These are phyloP conservation scores for Pseudoperonospora humuli DNA, from an alignment of 352 stramenopile genomes.

Conservation along the genomic window DNA sequence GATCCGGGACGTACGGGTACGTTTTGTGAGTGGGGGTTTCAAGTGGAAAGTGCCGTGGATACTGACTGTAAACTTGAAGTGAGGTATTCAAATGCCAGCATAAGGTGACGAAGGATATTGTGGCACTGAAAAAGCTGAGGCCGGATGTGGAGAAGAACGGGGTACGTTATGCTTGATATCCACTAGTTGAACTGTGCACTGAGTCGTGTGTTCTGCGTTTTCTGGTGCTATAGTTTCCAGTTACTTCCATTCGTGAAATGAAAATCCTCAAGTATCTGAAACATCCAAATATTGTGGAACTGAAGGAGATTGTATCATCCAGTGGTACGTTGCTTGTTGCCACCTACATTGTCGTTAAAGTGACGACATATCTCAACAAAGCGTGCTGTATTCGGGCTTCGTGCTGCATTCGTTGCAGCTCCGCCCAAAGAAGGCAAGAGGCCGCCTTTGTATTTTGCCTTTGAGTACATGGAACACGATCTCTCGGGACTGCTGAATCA, in stretches of 20 bases:
- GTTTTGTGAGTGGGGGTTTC: conserved; percentile 6
- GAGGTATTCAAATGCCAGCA: conserved; percentile 87
- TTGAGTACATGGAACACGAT: conserved; percentile 86
- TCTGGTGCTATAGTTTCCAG: conserved; percentile 67
- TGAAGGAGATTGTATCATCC: conserved; percentile 93
- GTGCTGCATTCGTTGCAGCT: conserved; percentile 23
- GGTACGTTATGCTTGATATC: conserved; percentile 35
- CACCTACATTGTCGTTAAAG: background rate
- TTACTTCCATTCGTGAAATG: conserved; percentile 96
- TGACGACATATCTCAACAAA: conserved; percentile 8
- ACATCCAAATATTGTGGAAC: conserved; percentile 92
- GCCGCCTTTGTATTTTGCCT: conserved; percentile 80
- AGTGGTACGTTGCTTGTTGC: conserved; percentile 31
- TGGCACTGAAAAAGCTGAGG: conserved; percentile 81
- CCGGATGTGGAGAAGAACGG: conserved; percentile 83
- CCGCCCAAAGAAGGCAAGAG: conserved; percentile 76
- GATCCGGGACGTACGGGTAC: conserved; percentile 80
- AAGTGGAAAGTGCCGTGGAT: background rate
- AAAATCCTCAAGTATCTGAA: conserved; percentile 95
- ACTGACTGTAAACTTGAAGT: conserved; percentile 22
- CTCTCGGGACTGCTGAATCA: conserved; percentile 78
- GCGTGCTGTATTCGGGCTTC: conserved; percentile 1
- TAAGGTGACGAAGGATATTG: conserved; percentile 82
- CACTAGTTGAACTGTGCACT: too few species aligned
- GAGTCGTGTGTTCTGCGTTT: background rate